phyloP scores from a whole-genome alignment of 2,329 filamentous ascomycete genomes.

The Pseudogymnoascus sp. region DNA sequence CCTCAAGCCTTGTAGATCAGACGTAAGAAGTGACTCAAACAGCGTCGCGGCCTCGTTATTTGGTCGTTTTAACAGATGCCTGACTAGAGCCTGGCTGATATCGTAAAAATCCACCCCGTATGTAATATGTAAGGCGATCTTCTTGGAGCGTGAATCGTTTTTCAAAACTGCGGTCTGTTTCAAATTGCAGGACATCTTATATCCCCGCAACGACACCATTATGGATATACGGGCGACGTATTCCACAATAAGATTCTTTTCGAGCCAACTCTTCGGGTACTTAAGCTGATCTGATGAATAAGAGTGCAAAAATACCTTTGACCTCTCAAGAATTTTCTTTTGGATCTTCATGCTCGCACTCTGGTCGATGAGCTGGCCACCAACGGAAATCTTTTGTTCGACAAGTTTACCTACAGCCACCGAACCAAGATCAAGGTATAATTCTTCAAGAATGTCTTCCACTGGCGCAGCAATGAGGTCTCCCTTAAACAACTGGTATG shows the following conservation, averaged over 20 bases:
- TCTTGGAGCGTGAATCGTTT: conserved; percentile 38
- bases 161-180: conserved; percentile 68
- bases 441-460: conserved; percentile 76
- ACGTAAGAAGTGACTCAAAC: conserved; percentile 81
- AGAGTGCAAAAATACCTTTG: conserved; percentile 82
- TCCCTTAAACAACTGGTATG: conserved; percentile 81
- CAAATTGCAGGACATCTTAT: conserved; percentile 61
- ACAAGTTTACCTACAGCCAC: conserved; percentile 68
- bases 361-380: conserved; percentile 51
- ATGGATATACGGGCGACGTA: conserved; percentile 72
- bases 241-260: conserved; percentile 71
- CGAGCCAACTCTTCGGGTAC: conserved; percentile 84
- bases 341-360: conserved; percentile 60
- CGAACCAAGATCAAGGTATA: conserved; percentile 77
- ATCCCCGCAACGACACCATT: conserved; percentile 65
- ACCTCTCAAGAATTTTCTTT: conserved; percentile 78
- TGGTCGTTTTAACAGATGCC: conserved; percentile 69
- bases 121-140: conserved; percentile 68
- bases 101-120: conserved; percentile 77
- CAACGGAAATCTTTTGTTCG: conserved; percentile 68
- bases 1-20: conserved; percentile 73
- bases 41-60: conserved; percentile 85
- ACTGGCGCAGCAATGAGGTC: conserved; percentile 79
- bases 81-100: conserved; percentile 79
- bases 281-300: conserved; percentile 64